Evolutionary conservation across 192 early-diverging fungal genomes (phyloP).

Genomic region (Pilobolus umbonatus): DNA sequence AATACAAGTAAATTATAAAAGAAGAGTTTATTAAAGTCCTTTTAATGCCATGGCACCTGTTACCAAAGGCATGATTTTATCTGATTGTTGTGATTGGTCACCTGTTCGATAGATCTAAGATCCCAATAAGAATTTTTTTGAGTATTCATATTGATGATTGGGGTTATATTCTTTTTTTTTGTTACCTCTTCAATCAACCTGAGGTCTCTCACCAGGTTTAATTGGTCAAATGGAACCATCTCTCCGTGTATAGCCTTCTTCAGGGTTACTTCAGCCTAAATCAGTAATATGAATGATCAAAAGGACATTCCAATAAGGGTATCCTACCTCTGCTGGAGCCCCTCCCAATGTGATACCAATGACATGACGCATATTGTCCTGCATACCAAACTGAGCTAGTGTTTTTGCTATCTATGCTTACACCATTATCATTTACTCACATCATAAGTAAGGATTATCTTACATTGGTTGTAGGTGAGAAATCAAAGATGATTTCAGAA

Average conservation of each 20-base stretch:
- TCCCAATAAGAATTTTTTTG: not conserved
- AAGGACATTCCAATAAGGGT: no score
- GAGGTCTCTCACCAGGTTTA: constrained; percentile 40
- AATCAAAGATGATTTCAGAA: constrained; percentile 56
- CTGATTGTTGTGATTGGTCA: constrained; percentile 29
- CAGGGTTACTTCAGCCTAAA: constrained; percentile 21
- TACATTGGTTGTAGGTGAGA: constrained; percentile 53
- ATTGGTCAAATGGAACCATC: constrained; percentile 35
- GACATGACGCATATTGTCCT: constrained; percentile 39
- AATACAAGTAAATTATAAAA: constrained; percentile 2
- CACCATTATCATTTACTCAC: not conserved
- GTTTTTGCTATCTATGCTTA: constrained; percentile 48
- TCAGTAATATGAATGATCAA: no score
- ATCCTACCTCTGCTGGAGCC: no score
- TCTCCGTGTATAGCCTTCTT: constrained; percentile 37
- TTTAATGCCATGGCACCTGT: constrained; percentile 53
- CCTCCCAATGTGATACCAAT: constrained; percentile 46
- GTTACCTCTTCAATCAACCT: constrained; percentile 39
- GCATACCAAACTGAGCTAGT: constrained; percentile 44
- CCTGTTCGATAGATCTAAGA: constrained; percentile 49
- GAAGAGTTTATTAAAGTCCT: constrained; percentile 9
- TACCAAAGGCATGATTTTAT: constrained; percentile 41
- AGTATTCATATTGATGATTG: not conserved
- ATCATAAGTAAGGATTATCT: not conserved
- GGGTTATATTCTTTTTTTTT: not conserved